Conservation (phyloP, 169 alveolate species). For the Eimeria tenella region DNA sequence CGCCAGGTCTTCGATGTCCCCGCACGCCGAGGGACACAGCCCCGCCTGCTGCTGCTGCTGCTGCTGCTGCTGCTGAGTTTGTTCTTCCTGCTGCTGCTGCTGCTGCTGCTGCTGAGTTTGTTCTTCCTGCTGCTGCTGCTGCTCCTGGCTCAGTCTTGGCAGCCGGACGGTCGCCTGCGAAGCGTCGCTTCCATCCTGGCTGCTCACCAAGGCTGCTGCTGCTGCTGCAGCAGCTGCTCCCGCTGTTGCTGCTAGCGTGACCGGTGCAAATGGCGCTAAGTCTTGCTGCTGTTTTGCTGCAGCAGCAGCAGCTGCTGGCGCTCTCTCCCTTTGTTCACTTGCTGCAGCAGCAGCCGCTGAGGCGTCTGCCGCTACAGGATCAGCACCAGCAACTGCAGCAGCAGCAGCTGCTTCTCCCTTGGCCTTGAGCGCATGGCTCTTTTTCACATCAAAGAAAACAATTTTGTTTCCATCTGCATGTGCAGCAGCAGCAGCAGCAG, state of each 20-base stretch:
- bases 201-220: not conserved
- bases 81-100: slow-evolving; percentile 27
- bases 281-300: not conserved
- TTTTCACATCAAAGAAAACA: not conserved
- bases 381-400: slow-evolving; percentile 1
- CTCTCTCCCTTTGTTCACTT: not conserved
- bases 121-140: not conserved
- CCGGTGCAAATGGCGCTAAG: not conserved
- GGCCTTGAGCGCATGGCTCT: not conserved
- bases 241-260: not conserved
- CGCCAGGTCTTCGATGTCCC: not conserved
- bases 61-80: not conserved
- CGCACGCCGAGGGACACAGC: not conserved
- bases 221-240: slow-evolving; percentile 48
- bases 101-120: slow-evolving; percentile 13
- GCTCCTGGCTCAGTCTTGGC: not conserved
- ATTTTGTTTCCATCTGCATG: slow-evolving; percentile 12
- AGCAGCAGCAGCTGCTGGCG: not conserved
- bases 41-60: slow-evolving; percentile 39
- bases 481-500: slow-evolving; percentile 60
- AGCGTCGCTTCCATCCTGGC: slow-evolving; percentile 16
- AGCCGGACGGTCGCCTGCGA: not conserved
- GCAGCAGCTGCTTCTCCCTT: not conserved
- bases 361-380: not conserved
- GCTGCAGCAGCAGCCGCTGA: not conserved